A percentile compares a stretch with the other conserved stretches of the same genome.
Conservation (phyloP, 2,329 filamentous ascomycete genomes). For the Hortaea werneckii region DNA sequence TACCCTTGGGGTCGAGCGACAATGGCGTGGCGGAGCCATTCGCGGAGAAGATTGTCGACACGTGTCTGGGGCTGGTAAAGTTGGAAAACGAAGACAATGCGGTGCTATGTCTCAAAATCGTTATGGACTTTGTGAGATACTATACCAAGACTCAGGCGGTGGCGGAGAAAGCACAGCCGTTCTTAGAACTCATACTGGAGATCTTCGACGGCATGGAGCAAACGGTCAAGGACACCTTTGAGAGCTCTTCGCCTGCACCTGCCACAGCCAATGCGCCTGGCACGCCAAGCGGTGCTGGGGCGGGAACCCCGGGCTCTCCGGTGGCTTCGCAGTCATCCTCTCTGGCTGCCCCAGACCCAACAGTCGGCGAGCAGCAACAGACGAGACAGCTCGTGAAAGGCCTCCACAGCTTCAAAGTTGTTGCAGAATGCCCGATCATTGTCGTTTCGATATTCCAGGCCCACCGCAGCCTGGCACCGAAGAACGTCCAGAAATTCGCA, state of each 20-base stretch:
- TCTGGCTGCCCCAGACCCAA: slow-evolving; percentile 49
- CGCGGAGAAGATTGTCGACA: slow-evolving; percentile 77
- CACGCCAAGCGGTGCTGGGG: slow-evolving; percentile 45
- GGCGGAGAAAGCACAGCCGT: slow-evolving; percentile 71
- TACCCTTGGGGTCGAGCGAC: slow-evolving; percentile 55
- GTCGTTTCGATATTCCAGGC: slow-evolving; percentile 97
- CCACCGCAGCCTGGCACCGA: slow-evolving; percentile 65
- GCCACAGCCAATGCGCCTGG: slow-evolving; percentile 51
- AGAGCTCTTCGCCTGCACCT: slow-evolving; percentile 52
- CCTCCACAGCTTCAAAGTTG: slow-evolving; percentile 98
- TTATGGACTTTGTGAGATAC: slow-evolving; percentile 91
- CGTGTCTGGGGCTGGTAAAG: slow-evolving; percentile 78
- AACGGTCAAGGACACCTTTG: slow-evolving; percentile 90
- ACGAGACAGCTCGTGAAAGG: slow-evolving; percentile 75
- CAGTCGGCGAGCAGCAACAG: slow-evolving; percentile 62
- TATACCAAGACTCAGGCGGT: slow-evolving; percentile 65
- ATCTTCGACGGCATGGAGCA: slow-evolving; percentile 92
- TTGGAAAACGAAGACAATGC: slow-evolving; percentile 98
- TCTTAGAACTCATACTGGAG: slow-evolving; percentile 84
- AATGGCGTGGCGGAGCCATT: slow-evolving; percentile 74
- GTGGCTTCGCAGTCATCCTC: slow-evolving; percentile 49
- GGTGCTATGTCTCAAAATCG: slow-evolving; percentile 94
- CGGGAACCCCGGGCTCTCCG: slow-evolving; percentile 69
- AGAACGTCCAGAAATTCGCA: slow-evolving; percentile 85
- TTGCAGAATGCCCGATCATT: slow-evolving; percentile 96